A percentile compares a stretch with the other conserved stretches of the same genome.
These are phyloP conservation scores for Hypoxylon cercidicola DNA, from an alignment of 495 filamentous ascomycete species.

Conservation along the genomic window DNA sequence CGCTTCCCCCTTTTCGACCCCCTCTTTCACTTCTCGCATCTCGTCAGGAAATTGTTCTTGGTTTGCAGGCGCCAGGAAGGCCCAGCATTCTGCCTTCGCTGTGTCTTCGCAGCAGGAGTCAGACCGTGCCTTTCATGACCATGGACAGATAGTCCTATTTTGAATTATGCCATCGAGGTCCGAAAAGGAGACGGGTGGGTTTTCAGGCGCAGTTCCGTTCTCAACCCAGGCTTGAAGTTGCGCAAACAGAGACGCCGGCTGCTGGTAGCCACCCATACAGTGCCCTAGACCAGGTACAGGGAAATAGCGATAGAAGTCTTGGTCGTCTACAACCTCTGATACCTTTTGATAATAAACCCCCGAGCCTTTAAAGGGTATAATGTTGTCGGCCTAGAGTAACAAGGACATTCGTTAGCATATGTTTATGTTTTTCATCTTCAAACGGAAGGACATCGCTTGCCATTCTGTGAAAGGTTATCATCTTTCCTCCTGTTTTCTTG, in stretches of 20 bases:
- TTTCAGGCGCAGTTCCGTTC: conserved; percentile 31
- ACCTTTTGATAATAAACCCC: conserved; percentile 24
- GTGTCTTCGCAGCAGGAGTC: conserved; percentile 3
- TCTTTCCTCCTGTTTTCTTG: conserved; percentile 49
- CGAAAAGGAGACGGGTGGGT: conserved; percentile 11
- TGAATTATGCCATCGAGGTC: background rate
- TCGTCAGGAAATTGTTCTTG: too few species aligned
- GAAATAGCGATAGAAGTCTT: conserved; percentile 31
- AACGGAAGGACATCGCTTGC: conserved; percentile 42
- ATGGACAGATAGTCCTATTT: conserved; percentile 13
- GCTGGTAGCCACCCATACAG: conserved; percentile 25
- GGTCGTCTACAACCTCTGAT: background rate
- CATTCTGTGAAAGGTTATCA: conserved; percentile 57
- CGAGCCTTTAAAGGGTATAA: conserved; percentile 14
- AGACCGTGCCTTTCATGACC: conserved; percentile 4
- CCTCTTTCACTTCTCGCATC: background rate
- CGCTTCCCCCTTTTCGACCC: background rate
- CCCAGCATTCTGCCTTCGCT: conserved; percentile 15
- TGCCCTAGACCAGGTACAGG: conserved; percentile 27
- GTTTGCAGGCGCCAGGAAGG: background rate
- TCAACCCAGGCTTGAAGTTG: conserved; percentile 34
- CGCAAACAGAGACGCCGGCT: conserved; percentile 21
- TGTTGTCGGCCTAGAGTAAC: conserved; percentile 17
- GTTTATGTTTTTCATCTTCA: background rate
- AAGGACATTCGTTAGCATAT: background rate